Percentiles rank a stretch among this genome's conserved stretches.
Conservation (phyloP, 441 rosid species). For the Erysimum cheiri region DNA sequence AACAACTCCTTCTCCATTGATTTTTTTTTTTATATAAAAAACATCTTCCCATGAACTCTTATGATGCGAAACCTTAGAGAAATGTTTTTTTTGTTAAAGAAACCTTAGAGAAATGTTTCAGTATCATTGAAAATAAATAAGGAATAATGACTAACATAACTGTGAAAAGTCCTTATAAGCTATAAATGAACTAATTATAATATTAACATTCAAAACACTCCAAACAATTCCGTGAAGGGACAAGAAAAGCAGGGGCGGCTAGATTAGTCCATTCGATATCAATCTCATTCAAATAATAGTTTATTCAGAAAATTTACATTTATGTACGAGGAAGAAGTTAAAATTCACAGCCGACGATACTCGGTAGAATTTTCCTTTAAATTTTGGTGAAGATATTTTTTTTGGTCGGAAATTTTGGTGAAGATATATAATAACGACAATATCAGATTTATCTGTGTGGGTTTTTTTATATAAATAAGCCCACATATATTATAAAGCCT, state of each 20-base stretch:
- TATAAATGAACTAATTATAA: background rate
- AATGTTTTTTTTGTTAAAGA: too few relatives aligned
- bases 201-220: background rate
- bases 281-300: background rate
- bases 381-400: too few relatives aligned
- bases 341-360: conserved; percentile 14
- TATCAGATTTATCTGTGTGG: too few relatives aligned
- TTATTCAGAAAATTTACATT: background rate
- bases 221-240: background rate
- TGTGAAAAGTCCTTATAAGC: background rate
- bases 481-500: background rate
- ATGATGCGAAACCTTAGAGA: background rate
- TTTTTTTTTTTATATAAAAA: too few relatives aligned
- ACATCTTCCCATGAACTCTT: background rate
- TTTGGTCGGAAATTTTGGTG: too few relatives aligned
- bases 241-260: conserved; percentile 33
- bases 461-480: background rate
- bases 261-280: background rate
- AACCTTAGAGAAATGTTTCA: too few relatives aligned
- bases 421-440: too few relatives aligned
- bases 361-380: background rate
- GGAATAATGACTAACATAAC: background rate
- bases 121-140: background rate
- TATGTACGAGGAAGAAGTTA: conserved; percentile 1
- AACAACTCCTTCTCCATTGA: background rate